Evolutionary conservation across 2,329 filamentous ascomycete species (phyloP), one percentile per base, ranked within the genome.

Genomic region (Sarocladiaceae sp.): DNA sequence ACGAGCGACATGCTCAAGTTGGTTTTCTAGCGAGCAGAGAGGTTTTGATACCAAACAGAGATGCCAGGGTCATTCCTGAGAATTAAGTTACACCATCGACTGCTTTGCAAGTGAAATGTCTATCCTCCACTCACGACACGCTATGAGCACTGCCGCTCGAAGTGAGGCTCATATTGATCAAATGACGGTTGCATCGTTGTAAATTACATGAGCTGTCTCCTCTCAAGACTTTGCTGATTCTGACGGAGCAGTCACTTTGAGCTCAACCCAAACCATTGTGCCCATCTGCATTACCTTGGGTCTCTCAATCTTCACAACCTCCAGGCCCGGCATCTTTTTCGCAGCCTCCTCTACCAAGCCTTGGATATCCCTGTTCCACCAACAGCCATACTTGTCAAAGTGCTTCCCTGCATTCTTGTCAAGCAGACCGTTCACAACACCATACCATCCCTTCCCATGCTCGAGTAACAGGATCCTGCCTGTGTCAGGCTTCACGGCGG

Each of bases 281-380:
- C 82, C 82, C 49, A 76, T 69, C 60, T 84, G 81, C 26, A 73
- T 62, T 58, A 74, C 64, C 50, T 73, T 73, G 2, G 80, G 80
- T 49, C 77, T 71, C 57, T 78, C 68, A 20, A 84, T 62, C 55
- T 71, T 68, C 39, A 84, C 73, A 36, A 86, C 67, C 62, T 83
- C 77, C 48, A 86, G 67, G 2, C 80, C 80, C 0, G 78, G 78
- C 3, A 78, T 70, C 48, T 62, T 62, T 49, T 59, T 56, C 18
- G 69, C 69, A 26, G 80, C 82, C 54, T 75, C 71, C 51, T 72
- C 66, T 8, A 85, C 74, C 26, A 85, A 71, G 29, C 60, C 66
- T 59, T 78, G 76, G 54, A 86, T 77, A 60, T 86, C 82, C 50
- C 83, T 71, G 66, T 86, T 86, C 82, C 82, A 86, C 83, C 83